Base-by-base conservation (phyloP, 768 basidiomycete species). In the Hemileccinum rubropunctum region DNA sequence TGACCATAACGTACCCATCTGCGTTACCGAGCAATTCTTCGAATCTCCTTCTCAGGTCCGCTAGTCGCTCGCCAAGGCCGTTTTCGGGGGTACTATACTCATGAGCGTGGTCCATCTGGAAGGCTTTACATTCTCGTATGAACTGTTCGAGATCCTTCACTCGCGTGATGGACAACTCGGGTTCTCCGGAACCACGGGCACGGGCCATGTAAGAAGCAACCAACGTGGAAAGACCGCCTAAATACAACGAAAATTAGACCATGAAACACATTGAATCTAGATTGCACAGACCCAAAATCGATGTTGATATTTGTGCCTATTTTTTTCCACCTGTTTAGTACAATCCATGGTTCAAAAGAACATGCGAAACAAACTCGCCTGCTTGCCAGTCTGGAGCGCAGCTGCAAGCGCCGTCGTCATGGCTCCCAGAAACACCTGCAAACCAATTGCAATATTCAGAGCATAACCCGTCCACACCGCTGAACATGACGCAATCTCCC, bases 201-300 rank as follows among this genome's bases (percentile, higher is more conserved):
- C 82, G 80, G 3, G 87, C 88, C 21, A 90, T 73, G 64, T 84
- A 89, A 2, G 86, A 83, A 15, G 87, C 86, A 13, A 83, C 76
- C 17, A 88, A 18, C 0, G 87, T 90, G 4, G 86, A 66, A 11
- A 84, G 49, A n/a, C 81, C 86, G 28, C 88, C 84, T 81, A 15
- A 0, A 17, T 5, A 10, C 6, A 45, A 18, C 17, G 7, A 35
- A 27, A 15, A 15, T 56, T 26, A 46, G 41, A 6, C 1, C 6
- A 33, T 17, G 36, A 18, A 9, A 28, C 26, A 28, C 1, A 8
- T 30, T 5, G 21, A 52, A 23, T 40, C 3, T 9, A 28, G 28
- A 28, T 11, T 14, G 21, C 41, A 59, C 70, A 8, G 0, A 72
- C 71, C 77, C 32, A 79, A 66, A 28, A 76, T 38, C 4, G 76